Conservation (phyloP, 345 rosid genomes). For the Populus euphratica region DNA sequence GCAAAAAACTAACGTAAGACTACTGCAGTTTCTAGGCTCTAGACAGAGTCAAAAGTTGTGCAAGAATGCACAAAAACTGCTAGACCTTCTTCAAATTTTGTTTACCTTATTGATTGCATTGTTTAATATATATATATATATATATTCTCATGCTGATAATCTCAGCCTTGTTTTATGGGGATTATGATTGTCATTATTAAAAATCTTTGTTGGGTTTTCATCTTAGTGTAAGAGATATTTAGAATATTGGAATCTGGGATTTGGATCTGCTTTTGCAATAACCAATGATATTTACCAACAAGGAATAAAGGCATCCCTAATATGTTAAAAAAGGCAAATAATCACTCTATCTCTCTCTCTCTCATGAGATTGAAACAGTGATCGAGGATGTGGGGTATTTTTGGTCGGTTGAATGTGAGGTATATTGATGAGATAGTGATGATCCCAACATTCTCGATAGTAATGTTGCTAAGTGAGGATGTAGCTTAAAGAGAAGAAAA, state of each 20-base stretch:
- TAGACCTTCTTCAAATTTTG: not conserved
- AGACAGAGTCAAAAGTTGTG: slow-evolving; percentile 16
- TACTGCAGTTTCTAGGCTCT: not conserved
- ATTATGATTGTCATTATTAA: slow-evolving; percentile 2
- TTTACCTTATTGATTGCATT: too few relatives aligned
- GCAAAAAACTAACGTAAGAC: slow-evolving; percentile 21
- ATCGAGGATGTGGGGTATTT: slow-evolving; percentile 10
- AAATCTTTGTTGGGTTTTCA: not conserved
- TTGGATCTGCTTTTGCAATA: slow-evolving; percentile 44
- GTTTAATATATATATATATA: too few relatives aligned
- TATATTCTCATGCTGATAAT: not conserved
- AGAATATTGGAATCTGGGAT: slow-evolving; percentile 33
- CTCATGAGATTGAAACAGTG: not conserved
- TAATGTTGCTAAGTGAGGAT: not conserved
- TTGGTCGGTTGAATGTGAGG: slow-evolving; percentile 28
- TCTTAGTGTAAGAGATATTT: slow-evolving; percentile 1
- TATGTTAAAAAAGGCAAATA: slow-evolving; percentile 28
- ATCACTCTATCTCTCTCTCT: slow-evolving; percentile 2
- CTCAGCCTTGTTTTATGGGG: not conserved
- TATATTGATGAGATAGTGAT: slow-evolving; percentile 16
- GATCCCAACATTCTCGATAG: slow-evolving; percentile 18
- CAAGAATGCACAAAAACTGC: not conserved
- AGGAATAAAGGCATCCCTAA: slow-evolving; percentile 40
- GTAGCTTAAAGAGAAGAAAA: not conserved
- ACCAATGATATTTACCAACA: slow-evolving; percentile 33